Base-by-base conservation (phyloP, 192 early-diverging fungal genomes). In the Backusella parvicylindrica region DNA sequence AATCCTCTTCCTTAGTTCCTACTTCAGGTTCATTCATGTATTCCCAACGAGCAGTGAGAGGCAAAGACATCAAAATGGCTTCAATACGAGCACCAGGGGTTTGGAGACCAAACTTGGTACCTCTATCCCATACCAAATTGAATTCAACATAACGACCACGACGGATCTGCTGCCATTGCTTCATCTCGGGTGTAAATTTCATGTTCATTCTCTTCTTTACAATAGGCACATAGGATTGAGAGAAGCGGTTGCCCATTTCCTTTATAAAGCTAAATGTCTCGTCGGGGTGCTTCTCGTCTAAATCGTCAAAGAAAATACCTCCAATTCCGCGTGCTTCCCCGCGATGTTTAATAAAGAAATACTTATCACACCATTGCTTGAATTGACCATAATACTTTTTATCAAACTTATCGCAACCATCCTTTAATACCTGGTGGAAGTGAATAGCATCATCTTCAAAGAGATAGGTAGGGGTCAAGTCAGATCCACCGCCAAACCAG, bases 221-320 rank as follows among this genome's bases (percentile, higher is more conserved):
- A 36, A 98, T 92, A 7, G 98, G 98, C 41, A 97, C 75, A 76
- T 99, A 99, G 35, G 95, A 93, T 13, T 82, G 82, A 13, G 94
- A 83, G 80, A 99, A 94, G 7, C 89, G 79, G 47, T 89, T 85
- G n/a, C 94, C 95, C 36, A 92, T 93, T 47, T 93, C 88, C 71
- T 92, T 87, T 11, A 96, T 92, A 86, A 95, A 98, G 0, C 74
- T 84, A 82, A 96, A 99, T 37, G 94, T 75, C 69, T 95, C 88
- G 47, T 97, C 92, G 3, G 87, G 83, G 21, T 77, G 67, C 77
- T 89, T 90, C 60, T 92, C 88, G 67, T 93, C 91, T 47, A 98
- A 79, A 76, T 99, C 98, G 75, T 99, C 98, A 83, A 99, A 99
- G 83, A 99, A 99, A 81, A 98, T 98, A 32, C 98, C 98, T 28